Conservation (phyloP, 2,329 filamentous ascomycete genomes). For the Trichothecium roseum region DNA sequence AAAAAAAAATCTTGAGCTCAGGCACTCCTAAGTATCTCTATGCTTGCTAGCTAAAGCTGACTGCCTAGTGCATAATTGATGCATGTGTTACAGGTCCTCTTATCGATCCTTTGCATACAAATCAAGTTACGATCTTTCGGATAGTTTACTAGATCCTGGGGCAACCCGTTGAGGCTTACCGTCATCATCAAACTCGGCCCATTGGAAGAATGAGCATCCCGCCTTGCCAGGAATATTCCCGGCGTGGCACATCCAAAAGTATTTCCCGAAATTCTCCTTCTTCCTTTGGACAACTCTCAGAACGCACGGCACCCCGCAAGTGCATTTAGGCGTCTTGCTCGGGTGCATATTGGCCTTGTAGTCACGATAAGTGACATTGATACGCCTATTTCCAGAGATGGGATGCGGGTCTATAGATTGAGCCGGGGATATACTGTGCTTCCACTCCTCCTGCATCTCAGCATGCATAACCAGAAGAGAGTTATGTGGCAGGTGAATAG, state of each 20-base stretch:
- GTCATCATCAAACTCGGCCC: conserved; percentile 80
- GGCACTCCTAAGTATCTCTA: too few species aligned
- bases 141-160: too few species aligned
- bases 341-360: conserved; percentile 74
- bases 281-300: conserved; percentile 73
- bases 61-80: too few species aligned
- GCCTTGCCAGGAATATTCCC: conserved; percentile 59
- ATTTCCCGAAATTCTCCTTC: conserved; percentile 63
- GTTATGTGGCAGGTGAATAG: conserved; percentile 90
- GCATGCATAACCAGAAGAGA: conserved; percentile 92
- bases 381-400: conserved; percentile 64
- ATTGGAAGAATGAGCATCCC: conserved; percentile 70
- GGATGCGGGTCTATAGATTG: conserved; percentile 76
- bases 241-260: conserved; percentile 91
- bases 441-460: conserved; percentile 97
- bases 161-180: conserved; percentile 49
- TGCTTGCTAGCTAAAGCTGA: too few species aligned
- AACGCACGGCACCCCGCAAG: conserved; percentile 57
- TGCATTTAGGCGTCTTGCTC: conserved; percentile 64
- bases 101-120: too few species aligned
- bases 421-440: conserved; percentile 72
- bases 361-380: conserved; percentile 90
- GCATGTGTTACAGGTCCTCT: too few species aligned
- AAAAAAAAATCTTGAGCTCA: too few species aligned
- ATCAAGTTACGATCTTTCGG: too few species aligned